Percentiles rank a stretch among this genome's conserved stretches.
Evolutionary conservation across 192 early-diverging fungal species (phyloP).

Genomic region (Linnemannia schmuckeri): DNA sequence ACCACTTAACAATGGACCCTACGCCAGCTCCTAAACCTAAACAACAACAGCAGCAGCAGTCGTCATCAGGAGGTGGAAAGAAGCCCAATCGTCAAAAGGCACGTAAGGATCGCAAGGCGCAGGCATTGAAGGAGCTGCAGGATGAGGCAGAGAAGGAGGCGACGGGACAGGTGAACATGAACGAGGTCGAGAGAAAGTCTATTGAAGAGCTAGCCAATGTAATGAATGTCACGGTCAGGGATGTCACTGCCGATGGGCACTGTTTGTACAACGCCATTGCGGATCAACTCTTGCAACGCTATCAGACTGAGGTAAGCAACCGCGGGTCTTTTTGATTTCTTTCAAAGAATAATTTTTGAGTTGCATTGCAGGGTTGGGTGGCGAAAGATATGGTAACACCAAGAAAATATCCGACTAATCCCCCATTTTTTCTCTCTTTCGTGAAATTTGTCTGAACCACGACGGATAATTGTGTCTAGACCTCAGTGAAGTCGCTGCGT

Average conservation of each 20-base stretch:
- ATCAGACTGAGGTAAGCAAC: conserved; percentile 58
- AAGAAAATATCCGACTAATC: not conserved
- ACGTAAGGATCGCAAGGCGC: conserved; percentile 77
- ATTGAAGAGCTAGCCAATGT: conserved; percentile 69
- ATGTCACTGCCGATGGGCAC: conserved; percentile 91
- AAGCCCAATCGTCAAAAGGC: conserved; percentile 65
- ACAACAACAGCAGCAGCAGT: conserved; percentile 30
- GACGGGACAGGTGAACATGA: conserved; percentile 78
- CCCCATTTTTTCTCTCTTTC: not conserved
- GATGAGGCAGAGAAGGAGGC: conserved; percentile 85
- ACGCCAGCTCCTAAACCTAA: conserved; percentile 14
- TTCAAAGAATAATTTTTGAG: not conserved
- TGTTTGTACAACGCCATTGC: conserved; percentile 94
- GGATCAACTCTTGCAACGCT: conserved; percentile 78
- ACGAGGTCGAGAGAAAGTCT: conserved; percentile 76
- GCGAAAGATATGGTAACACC: not conserved
- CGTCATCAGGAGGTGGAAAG: conserved; percentile 16
- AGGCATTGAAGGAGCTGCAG: conserved; percentile 77
- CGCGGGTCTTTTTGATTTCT: not conserved
- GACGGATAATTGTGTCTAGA: conserved; percentile 12
- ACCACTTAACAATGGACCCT: conserved; percentile 32
- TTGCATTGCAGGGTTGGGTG: not conserved
- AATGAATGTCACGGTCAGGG: conserved; percentile 73
- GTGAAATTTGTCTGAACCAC: not conserved
- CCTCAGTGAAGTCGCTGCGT: conserved; percentile 75